Evolutionary conservation across 768 basidiomycete genomes (phyloP).

Genomic region (Collybia nuda): DNA sequence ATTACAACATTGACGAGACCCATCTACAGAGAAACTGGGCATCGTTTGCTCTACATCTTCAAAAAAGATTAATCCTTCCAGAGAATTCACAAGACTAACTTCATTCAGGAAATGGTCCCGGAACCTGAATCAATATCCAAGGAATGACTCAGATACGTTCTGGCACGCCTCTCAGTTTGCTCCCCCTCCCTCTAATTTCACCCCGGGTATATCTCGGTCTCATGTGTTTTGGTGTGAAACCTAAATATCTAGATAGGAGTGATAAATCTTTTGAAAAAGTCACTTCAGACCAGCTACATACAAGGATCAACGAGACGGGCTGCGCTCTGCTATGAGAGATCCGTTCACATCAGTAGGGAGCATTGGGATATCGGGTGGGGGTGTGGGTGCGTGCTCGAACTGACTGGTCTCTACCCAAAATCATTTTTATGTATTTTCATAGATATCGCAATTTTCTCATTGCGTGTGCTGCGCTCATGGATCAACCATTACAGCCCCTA

Average conservation of each 20-base stretch:
- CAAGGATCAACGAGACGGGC: constrained; percentile 53
- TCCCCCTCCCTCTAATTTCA: constrained; percentile 52
- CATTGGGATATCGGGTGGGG: constrained; percentile 71
- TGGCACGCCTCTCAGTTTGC: constrained; percentile 55
- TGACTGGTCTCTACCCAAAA: neutral
- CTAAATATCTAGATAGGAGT: constrained; percentile 47
- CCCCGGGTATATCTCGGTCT: constrained; percentile 48
- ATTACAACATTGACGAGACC: no score
- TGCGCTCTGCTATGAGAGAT: constrained; percentile 60
- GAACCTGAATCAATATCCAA: no score
- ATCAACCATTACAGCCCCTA: constrained; percentile 56
- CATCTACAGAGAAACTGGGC: neutral
- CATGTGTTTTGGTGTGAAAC: neutral
- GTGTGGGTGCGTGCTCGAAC: constrained; percentile 48
- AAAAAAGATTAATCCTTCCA: neutral
- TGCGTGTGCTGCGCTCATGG: constrained; percentile 71
- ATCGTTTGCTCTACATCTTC: neutral
- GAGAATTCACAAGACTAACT: neutral
- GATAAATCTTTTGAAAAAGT: constrained; percentile 59
- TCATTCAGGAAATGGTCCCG: neutral
- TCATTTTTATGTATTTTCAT: neutral
- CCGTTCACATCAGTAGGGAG: constrained; percentile 60
- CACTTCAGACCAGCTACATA: constrained; percentile 49
- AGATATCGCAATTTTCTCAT: constrained; percentile 87
- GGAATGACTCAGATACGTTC: constrained; percentile 43